These are phyloP conservation scores for Tricholoma flavovirens DNA, from an alignment of 768 basidiomycete species.

Conservation along the genomic window DNA sequence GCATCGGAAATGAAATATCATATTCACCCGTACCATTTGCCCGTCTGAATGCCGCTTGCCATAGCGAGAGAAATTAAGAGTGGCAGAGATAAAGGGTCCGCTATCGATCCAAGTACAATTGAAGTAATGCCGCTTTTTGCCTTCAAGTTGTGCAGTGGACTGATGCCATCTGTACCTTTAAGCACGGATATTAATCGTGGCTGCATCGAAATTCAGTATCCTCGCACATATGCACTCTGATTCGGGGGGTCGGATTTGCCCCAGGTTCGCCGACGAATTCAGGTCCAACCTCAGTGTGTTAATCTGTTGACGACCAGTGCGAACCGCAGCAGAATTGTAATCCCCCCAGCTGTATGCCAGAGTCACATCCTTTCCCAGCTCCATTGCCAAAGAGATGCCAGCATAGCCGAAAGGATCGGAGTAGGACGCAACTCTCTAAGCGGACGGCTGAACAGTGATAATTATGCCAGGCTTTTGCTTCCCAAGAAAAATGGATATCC, in stretches of 20 bases:
- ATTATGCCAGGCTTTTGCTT: too few species aligned
- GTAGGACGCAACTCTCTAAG: slow-evolving; percentile 11
- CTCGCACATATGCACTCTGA: slow-evolving; percentile 13
- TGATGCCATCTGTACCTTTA: slow-evolving; percentile 7
- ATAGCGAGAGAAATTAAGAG: background rate
- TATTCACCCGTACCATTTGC: slow-evolving; percentile 2
- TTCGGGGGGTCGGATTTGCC: background rate
- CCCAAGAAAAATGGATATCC: too few species aligned
- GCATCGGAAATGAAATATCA: background rate
- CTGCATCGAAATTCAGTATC: slow-evolving; percentile 13
- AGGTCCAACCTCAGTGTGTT: too few species aligned
- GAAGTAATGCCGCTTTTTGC: background rate
- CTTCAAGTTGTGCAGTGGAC: slow-evolving; percentile 3
- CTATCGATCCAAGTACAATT: background rate
- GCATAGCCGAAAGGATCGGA: slow-evolving; percentile 6
- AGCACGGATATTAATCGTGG: slow-evolving; percentile 6
- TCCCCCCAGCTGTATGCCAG: slow-evolving; percentile 13
- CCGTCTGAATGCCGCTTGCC: background rate
- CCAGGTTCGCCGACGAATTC: background rate
- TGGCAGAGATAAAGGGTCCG: too few species aligned
- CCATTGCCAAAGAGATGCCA: slow-evolving; percentile 4
- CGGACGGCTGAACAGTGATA: too few species aligned
- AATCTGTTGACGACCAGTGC: slow-evolving; percentile 6
- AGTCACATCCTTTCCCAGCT: background rate
- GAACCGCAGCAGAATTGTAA: slow-evolving; percentile 8